These are phyloP conservation scores for Allomyces arbusculus DNA, from an alignment of 192 early-diverging fungal genomes.

Conservation along the genomic window DNA sequence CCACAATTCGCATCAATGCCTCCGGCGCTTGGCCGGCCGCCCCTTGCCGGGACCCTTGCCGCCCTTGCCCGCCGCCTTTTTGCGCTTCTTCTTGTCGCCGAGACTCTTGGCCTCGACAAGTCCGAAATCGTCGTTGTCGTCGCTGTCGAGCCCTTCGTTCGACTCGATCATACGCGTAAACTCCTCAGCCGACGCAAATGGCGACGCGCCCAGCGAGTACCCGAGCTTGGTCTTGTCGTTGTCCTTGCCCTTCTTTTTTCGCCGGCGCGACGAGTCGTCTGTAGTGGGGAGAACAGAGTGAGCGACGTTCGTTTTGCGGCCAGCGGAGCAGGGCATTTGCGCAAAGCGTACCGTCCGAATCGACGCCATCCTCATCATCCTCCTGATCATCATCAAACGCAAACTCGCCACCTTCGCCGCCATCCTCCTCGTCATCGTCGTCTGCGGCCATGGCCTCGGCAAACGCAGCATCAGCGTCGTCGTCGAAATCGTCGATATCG, in stretches of 20 bases:
- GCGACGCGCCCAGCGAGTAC: neutral
- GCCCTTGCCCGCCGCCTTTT: neutral
- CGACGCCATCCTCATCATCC: constrained; percentile 8
- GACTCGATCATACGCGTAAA: neutral
- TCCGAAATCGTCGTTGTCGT: neutral
- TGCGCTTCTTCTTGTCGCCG: neutral
- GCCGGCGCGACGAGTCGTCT: neutral
- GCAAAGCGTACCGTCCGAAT: constrained; percentile 17
- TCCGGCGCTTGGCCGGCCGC: neutral
- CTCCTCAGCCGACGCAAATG: neutral
- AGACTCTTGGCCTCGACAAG: neutral
- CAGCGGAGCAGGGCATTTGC: no score
- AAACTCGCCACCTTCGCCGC: constrained; percentile 9
- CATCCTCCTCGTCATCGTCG: constrained; percentile 14
- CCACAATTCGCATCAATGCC: neutral
- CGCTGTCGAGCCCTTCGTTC: neutral
- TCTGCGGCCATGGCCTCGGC: constrained; percentile 15
- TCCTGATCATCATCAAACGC: constrained; percentile 6
- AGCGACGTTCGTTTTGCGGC: no score
- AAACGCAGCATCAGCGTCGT: constrained; percentile 21
- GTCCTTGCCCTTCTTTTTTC: neutral
- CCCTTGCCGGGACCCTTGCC: neutral
- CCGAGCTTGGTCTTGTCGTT: neutral
- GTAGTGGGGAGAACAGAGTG: no score
- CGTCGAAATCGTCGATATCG: constrained; percentile 25